phyloP scores from a whole-genome alignment of 1,284 basidiomycete genomes.

The Ceratobasidium sp. region DNA sequence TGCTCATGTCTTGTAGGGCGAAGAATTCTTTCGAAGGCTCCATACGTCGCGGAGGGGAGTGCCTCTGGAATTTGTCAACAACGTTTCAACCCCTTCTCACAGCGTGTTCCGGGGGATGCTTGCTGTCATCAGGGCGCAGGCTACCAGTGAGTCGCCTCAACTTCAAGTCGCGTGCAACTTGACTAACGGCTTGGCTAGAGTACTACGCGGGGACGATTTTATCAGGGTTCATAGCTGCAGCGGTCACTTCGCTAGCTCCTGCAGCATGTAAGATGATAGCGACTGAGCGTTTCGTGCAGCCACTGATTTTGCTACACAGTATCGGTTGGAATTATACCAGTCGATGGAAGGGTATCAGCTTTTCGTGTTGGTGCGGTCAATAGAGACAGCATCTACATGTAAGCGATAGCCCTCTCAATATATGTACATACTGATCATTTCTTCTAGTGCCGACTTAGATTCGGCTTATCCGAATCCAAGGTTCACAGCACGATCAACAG shows the following conservation, averaged over 20 bases:
- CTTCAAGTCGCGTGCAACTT: neutral
- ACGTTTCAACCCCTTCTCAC: slow-evolving; percentile 39
- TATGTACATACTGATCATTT: neutral
- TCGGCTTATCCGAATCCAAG: neutral
- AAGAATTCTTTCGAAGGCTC: slow-evolving; percentile 34
- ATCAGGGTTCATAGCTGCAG: slow-evolving; percentile 1
- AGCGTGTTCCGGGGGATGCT: neutral
- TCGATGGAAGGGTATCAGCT: slow-evolving; percentile 13
- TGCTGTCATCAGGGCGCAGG: slow-evolving; percentile 2
- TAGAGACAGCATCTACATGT: slow-evolving; percentile 15
- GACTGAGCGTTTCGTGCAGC: too few relatives aligned
- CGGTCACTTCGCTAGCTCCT: slow-evolving; percentile 25
- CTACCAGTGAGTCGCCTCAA: slow-evolving; percentile 14
- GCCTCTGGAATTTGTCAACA: slow-evolving; percentile 18
- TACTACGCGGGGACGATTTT: slow-evolving; percentile 36
- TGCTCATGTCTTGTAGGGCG: neutral
- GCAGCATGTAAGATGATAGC: slow-evolving; percentile 23
- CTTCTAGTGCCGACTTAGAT: neutral
- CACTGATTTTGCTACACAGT: neutral
- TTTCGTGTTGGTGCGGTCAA: slow-evolving; percentile 30
- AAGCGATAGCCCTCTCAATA: neutral
- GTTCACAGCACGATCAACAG: neutral
- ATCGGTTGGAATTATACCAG: slow-evolving; percentile 25
- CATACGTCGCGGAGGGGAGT: neutral
- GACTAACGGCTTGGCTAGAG: neutral